Conservation (phyloP, 108 stramenopile species). For the Parietichytrium sp. region DNA sequence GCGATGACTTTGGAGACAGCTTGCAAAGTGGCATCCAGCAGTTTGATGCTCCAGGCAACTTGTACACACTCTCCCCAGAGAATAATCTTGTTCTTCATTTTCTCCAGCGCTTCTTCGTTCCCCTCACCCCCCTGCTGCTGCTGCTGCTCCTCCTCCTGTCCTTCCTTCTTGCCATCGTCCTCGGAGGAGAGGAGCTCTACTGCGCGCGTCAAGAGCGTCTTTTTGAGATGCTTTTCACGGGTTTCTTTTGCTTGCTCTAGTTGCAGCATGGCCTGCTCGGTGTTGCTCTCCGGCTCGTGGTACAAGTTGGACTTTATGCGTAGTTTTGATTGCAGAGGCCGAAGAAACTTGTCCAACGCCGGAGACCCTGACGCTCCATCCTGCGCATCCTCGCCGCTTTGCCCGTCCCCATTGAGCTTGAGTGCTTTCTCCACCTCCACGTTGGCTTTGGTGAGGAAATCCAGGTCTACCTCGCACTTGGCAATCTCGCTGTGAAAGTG, state of each 20-base stretch:
- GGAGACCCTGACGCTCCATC: background rate
- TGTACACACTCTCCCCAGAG: constrained; percentile 24
- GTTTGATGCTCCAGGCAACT: background rate
- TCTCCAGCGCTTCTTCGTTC: background rate
- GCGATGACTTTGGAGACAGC: background rate
- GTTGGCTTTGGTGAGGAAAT: constrained; percentile 56
- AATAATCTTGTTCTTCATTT: no score
- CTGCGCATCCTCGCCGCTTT: background rate
- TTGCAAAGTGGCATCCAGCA: background rate
- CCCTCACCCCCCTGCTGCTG: background rate
- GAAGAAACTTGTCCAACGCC: constrained; percentile 25
- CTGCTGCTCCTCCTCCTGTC: background rate
- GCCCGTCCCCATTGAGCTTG: constrained; percentile 47
- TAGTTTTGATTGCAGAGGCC: constrained; percentile 33
- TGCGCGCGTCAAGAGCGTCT: constrained; percentile 11
- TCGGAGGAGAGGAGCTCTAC: background rate
- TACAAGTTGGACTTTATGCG: constrained; percentile 23
- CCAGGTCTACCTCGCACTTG: constrained; percentile 52
- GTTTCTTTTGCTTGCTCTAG: constrained; percentile 44
- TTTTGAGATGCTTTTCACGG: background rate
- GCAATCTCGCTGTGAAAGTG: constrained; percentile 59
- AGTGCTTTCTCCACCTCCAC: constrained; percentile 49
- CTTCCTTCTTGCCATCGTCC: background rate
- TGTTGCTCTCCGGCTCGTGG: constrained; percentile 42
- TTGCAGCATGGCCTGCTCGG: constrained; percentile 38